A percentile compares a stretch with the other conserved stretches of the same genome.
phyloP scores from a whole-genome alignment of 306 rosid genomes.

The Cyclanthera cordifolia region DNA sequence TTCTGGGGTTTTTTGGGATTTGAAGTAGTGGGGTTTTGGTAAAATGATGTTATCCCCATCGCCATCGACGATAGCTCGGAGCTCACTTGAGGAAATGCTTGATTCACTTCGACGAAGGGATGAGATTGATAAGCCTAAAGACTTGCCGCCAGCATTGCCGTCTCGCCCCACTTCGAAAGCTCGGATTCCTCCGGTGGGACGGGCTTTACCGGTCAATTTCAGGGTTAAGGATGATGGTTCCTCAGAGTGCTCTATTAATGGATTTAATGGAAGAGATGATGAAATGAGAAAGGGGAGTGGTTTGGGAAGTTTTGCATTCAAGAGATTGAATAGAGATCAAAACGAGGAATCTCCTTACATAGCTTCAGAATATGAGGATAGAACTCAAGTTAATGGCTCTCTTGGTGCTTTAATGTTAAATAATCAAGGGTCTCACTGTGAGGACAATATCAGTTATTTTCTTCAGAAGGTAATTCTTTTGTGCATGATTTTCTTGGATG shows the following conservation, averaged over 20 bases:
- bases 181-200: constrained; percentile 60
- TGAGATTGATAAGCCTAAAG: constrained; percentile 63
- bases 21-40: constrained; percentile 9
- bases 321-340: constrained; percentile 38
- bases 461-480: constrained; percentile 55
- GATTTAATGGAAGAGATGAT: constrained; percentile 28
- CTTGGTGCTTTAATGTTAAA: neutral
- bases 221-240: constrained; percentile 17
- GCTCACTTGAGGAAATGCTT: constrained; percentile 94
- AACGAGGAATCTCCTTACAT: constrained; percentile 58
- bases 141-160: constrained; percentile 93
- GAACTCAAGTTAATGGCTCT: constrained; percentile 17
- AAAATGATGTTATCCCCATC: constrained; percentile 60
- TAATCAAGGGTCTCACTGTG: constrained; percentile 29
- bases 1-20: constrained; percentile 18
- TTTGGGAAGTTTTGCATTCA: constrained; percentile 42
- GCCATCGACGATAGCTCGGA: constrained; percentile 47
- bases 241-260: constrained; percentile 25
- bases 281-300: constrained; percentile 35
- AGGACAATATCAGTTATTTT: constrained; percentile 68
- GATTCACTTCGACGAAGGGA: constrained; percentile 76
- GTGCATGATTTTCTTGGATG: neutral
- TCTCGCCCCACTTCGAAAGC: constrained; percentile 65
- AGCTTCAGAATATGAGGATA: constrained; percentile 23
- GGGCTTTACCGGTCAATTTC: constrained; percentile 52